These are phyloP conservation scores for Pleodorina starrii DNA, from an alignment of 139 green algal species.

Conservation along the genomic window DNA sequence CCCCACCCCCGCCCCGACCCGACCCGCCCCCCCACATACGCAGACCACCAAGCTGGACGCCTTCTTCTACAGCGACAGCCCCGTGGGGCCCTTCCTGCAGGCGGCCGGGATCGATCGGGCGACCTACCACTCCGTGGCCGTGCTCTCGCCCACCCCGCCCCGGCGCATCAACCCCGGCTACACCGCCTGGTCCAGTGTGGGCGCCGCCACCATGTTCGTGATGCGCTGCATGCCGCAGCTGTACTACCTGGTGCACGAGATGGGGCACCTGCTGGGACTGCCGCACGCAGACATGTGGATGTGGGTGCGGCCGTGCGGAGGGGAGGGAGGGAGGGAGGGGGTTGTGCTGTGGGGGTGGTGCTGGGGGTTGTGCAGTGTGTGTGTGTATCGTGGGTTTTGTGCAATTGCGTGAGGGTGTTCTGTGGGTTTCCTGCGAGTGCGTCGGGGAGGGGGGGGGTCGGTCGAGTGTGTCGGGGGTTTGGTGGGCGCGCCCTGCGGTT, in stretches of 20 bases:
- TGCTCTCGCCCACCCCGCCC: slow-evolving; percentile 40
- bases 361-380: too few species aligned
- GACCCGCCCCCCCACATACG: not conserved
- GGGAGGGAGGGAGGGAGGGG: too few species aligned
- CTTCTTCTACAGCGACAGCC: slow-evolving; percentile 58
- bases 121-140: slow-evolving; percentile 52
- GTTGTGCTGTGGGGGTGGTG: too few species aligned
- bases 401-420: too few species aligned
- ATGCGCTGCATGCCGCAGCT: slow-evolving; percentile 62
- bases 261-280: slow-evolving; percentile 61
- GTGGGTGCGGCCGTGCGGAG: too few species aligned
- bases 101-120: slow-evolving; percentile 34
- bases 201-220: slow-evolving; percentile 52
- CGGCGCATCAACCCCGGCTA: slow-evolving; percentile 53
- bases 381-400: too few species aligned
- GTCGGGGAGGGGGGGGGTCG: too few species aligned
- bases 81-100: slow-evolving; percentile 37
- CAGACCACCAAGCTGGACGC: slow-evolving; percentile 3
- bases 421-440: too few species aligned
- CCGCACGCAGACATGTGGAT: slow-evolving; percentile 57
- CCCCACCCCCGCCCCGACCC: not conserved
- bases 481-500: too few species aligned
- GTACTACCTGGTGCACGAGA: slow-evolving; percentile 65
- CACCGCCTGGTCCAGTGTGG: slow-evolving; percentile 59
- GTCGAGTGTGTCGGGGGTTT: too few species aligned